Evolutionary conservation across 805 yeast genomes (phyloP).

Genomic region (Suhomyces vadensis): DNA sequence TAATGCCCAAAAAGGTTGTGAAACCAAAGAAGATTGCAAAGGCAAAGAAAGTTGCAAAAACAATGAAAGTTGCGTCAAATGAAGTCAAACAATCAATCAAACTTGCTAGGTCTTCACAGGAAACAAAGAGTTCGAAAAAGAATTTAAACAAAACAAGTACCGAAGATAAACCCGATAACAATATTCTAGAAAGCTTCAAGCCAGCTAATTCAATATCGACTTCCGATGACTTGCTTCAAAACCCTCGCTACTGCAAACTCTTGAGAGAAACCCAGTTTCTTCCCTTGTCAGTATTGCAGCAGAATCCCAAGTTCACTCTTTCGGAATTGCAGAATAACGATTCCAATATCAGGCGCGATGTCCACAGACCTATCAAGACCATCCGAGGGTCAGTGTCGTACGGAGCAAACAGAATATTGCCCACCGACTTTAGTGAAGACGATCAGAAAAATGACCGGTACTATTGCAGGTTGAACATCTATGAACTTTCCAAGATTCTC

Average conservation of each 20-base stretch:
- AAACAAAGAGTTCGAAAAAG: too few relatives aligned
- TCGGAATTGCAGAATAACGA: neutral
- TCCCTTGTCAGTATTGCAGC: neutral
- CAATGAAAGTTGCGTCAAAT: too few relatives aligned
- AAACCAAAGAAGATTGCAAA: too few relatives aligned
- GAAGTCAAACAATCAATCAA: too few relatives aligned
- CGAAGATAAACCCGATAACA: too few relatives aligned
- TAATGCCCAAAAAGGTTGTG: too few relatives aligned
- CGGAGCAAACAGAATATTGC: neutral
- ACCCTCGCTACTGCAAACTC: neutral
- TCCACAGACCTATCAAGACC: neutral
- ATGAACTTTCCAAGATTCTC: conserved; percentile 54
- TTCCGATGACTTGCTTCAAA: too few relatives aligned
- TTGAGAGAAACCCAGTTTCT: neutral
- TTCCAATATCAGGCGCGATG: neutral
- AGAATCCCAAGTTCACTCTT: neutral
- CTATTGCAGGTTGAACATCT: conserved; percentile 59
- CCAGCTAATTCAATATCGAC: too few relatives aligned
- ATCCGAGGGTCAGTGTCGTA: neutral
- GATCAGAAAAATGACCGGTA: conserved; percentile 20
- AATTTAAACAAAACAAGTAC: too few relatives aligned
- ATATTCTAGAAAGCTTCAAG: too few relatives aligned
- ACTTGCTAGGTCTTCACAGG: too few relatives aligned
- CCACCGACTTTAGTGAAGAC: neutral
- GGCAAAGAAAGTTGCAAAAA: too few relatives aligned